A percentile compares a stretch with the other conserved stretches of the same genome.
Conservation (phyloP, 2,329 filamentous ascomycete genomes). For the Neofusicoccum sp. region DNA sequence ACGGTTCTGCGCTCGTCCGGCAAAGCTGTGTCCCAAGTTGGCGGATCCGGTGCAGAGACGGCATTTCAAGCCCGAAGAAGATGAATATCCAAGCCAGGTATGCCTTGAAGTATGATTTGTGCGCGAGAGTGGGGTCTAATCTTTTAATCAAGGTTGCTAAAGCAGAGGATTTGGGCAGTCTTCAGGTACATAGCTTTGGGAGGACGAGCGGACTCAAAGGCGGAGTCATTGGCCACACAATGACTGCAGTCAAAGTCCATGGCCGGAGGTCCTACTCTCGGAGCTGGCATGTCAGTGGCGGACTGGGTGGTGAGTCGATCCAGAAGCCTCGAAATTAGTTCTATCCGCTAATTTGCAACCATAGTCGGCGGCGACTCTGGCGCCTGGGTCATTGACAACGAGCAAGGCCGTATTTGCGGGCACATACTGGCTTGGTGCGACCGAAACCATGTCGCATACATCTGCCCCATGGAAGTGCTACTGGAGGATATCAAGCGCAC, state of each 20-base stretch:
- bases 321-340: slow-evolving; percentile 6
- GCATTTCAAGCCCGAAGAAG: slow-evolving; percentile 36
- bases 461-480: slow-evolving; percentile 91
- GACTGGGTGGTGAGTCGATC: slow-evolving; percentile 52
- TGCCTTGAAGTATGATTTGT: not conserved
- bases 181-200: slow-evolving; percentile 83
- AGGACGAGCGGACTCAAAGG: slow-evolving; percentile 80
- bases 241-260: slow-evolving; percentile 84
- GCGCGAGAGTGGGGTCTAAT: not conserved
- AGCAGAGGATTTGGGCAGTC: slow-evolving; percentile 63
- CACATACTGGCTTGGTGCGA: slow-evolving; percentile 88
- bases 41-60: slow-evolving; percentile 34
- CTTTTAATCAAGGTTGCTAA: slow-evolving; percentile 46
- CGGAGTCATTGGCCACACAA: slow-evolving; percentile 72
- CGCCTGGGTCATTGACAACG: slow-evolving; percentile 85
- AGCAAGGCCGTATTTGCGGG: slow-evolving; percentile 76
- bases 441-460: slow-evolving; percentile 79
- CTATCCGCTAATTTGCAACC: slow-evolving; percentile 14
- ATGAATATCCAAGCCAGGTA: slow-evolving; percentile 51
- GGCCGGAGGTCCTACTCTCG: slow-evolving; percentile 78
- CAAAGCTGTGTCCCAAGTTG: slow-evolving; percentile 33
- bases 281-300: slow-evolving; percentile 62
- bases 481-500: slow-evolving; percentile 81
- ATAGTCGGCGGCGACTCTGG: slow-evolving; percentile 82
- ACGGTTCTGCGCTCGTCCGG: slow-evolving; percentile 31